Evolutionary conservation across 495 filamentous ascomycete species (phyloP), one percentile per base, ranked within the genome.

Genomic region (Aspergillus carlsbadensis): DNA sequence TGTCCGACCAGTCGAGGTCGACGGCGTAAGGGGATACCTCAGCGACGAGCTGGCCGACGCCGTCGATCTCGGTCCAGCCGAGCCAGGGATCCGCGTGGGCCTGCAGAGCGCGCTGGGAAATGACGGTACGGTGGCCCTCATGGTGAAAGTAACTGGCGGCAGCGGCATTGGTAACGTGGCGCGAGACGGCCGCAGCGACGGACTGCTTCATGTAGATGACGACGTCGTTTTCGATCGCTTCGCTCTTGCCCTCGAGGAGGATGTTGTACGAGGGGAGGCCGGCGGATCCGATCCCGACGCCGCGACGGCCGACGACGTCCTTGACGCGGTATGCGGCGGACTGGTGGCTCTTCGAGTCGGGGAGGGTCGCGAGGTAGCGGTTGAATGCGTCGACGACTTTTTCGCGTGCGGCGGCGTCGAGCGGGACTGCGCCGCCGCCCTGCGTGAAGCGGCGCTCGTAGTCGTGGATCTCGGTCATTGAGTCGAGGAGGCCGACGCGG

Each of bases 151-250:
- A 61, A n/a, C 11, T 24, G 5, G 45, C 31, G 13, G 46, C 52
- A 3, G 58, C 39, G 13, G 52, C 22, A 40, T 61, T 56, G 11
- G 29, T 11, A 21, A 61, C 58, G 17, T 61, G 58, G 1, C 46
- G 43, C 0, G 57, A 56, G 17, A 61, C 58, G 6, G 58, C 58
- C 0, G 58, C 58, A 10, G 58, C 18, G 1, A 13, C 21, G 13
- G 58, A 56, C 52, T 61, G 58, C 31, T 61, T 61, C 58, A 61
- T 61, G 53, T 56, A 61, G 6, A 61, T 61, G 18, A 61, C 47
- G 10, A 61, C 58, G 39, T 61, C 58, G 33, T 61, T 61, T 46
- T 61, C 58, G n/a, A 61, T 24, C 11, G 58, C 58, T 20, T 61
- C 52, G 45, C 52, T 61, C 13, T 56, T 56, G 10, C 58, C 58